These are phyloP conservation scores for Heritiera fomes DNA, from an alignment of 345 rosid species.

Conservation along the genomic window DNA sequence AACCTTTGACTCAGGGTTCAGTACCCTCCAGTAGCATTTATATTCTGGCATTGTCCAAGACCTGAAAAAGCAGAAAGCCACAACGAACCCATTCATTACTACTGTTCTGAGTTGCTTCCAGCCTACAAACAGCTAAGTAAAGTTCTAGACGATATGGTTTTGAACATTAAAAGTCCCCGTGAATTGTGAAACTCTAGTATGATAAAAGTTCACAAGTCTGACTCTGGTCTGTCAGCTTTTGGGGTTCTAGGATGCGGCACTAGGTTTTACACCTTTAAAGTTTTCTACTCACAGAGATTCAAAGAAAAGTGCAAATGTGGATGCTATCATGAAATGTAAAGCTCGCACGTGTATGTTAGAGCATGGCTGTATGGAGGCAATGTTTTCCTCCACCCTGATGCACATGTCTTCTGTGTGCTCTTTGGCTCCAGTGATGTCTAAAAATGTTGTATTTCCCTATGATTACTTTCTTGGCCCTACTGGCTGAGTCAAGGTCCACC, in stretches of 20 bases:
- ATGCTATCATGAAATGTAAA: neutral
- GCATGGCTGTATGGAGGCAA: neutral
- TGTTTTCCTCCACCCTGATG: neutral
- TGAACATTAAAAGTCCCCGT: neutral
- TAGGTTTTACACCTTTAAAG: neutral
- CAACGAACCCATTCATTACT: neutral
- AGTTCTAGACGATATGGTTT: neutral
- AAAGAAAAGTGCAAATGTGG: neutral
- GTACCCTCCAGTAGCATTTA: conserved; percentile 76
- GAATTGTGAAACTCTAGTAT: conserved; percentile 2
- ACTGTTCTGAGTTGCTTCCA: neutral
- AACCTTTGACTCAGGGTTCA: conserved; percentile 66
- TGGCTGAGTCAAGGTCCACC: neutral
- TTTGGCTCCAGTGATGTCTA: no score
- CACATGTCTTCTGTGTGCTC: neutral
- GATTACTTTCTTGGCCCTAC: neutral
- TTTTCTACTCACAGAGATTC: neutral
- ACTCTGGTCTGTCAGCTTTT: conserved; percentile 1
- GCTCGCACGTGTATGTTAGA: neutral
- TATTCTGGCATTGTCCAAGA: conserved; percentile 66
- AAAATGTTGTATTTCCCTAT: neutral
- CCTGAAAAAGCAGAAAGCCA: conserved; percentile 36
- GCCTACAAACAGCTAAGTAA: neutral
- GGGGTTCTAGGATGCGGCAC: neutral
- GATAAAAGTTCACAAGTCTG: neutral